These are phyloP conservation scores for Talaromyces trachyspermus DNA, from an alignment of 495 filamentous ascomycete genomes.

Conservation along the genomic window DNA sequence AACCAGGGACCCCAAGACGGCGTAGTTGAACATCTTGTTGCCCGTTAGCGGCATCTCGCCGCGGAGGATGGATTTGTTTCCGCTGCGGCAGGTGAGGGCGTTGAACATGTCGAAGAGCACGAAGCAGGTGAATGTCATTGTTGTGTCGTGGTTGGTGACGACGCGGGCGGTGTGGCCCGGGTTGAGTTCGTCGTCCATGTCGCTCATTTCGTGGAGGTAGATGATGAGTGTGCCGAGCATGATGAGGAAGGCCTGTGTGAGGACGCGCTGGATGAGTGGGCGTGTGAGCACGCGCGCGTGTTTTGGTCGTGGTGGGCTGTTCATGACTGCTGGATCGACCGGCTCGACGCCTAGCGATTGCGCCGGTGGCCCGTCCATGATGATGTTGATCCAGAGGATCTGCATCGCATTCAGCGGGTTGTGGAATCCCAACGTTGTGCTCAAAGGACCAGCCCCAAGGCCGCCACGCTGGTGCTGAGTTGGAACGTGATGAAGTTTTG, in stretches of 20 bases:
- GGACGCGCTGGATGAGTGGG: conserved; percentile 70
- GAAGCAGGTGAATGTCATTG: conserved; percentile 98
- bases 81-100: conserved; percentile 85
- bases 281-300: conserved; percentile 81
- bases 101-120: conserved; percentile 99
- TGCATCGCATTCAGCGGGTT: conserved; percentile 98
- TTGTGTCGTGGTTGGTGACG: conserved; percentile 89
- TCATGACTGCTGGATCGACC: conserved; percentile 92
- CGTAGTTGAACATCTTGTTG: conserved; percentile 94
- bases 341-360: conserved; percentile 95
- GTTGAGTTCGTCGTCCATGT: conserved; percentile 34
- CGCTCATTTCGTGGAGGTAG: conserved; percentile 85
- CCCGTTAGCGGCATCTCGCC: conserved; percentile 76
- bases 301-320: conserved; percentile 75
- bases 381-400: conserved; percentile 99
- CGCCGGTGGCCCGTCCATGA: conserved; percentile 97
- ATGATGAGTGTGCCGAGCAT: conserved; percentile 86
- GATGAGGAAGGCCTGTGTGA: conserved; percentile 83
- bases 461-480: conserved; percentile 92
- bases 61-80: conserved; percentile 77
- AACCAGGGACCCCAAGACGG: conserved; percentile 72
- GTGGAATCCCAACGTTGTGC: conserved; percentile 84
- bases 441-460: conserved; percentile 85
- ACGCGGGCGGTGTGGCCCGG: conserved; percentile 42
- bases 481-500: conserved; percentile 99